Evolutionary conservation across 495 filamentous ascomycete species (phyloP), one percentile per base, ranked within the genome.

Genomic region (Aspergillus olivimuriae): DNA sequence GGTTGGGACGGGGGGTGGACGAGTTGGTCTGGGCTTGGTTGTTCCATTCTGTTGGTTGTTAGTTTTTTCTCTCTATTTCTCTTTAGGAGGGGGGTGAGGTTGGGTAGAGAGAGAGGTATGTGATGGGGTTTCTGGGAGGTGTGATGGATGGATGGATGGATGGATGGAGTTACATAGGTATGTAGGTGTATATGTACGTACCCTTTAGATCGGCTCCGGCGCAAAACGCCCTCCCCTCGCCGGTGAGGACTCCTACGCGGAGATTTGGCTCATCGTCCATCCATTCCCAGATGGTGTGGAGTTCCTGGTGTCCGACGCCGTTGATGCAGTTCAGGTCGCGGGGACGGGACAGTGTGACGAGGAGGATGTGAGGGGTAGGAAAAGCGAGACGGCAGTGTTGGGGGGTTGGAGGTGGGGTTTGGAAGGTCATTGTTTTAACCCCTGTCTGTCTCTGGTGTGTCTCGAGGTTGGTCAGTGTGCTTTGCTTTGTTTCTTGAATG

Each of bases 121-220:
- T n/a, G n/a, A n/a, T n/a, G n/a, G n/a, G n/a, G n/a, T n/a, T n/a
- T n/a, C n/a, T n/a, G n/a, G n/a, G n/a, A n/a, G n/a, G n/a, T n/a
- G n/a, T n/a, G n/a, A n/a, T n/a, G 24, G 5, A 28, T 28, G 24
- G 24, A 28, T 5, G 24, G 24, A 6, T 28, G 24, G 24, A 6
- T 28, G n/a, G n/a, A n/a, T n/a, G 10, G 18, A 26, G 15, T 11
- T 18, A 15, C 35, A 23, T 2, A 28, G 24, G 11, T 28, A 28
- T 5, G 24, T 28, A 28, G 24, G 24, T 28, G 11, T 5, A 11
- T 28, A 28, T 35, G 18, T 0, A 23, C 34, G 9, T 40, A 71
- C 71, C 74, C 52, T 76, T 78, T 28, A 81, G 44, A 60, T 81
- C 78, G 3, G 76, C 75, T 1, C 78, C 78, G 0, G 78, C 78